phyloP scores from a whole-genome alignment of 1,139 yeast genomes.

The Pneumocystis murina region DNA sequence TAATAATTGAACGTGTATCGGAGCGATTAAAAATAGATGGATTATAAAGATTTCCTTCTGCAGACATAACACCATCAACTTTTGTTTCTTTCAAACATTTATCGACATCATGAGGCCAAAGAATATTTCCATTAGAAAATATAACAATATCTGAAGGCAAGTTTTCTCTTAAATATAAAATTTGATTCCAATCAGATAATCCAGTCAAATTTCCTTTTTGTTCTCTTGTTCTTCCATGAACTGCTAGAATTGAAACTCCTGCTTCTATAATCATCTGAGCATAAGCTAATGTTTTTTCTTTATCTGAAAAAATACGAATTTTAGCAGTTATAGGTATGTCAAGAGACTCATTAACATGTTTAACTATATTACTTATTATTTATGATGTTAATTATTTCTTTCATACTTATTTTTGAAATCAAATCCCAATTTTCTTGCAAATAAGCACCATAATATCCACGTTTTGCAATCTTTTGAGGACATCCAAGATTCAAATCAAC shows the following conservation, averaged over 20 bases:
- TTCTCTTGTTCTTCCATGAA: conserved; percentile 91
- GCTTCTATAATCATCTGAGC: conserved; percentile 86
- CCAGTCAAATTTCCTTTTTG: conserved; percentile 97
- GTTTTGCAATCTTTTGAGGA: conserved; percentile 92
- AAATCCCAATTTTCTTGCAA: conserved; percentile 95
- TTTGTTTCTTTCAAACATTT: conserved; percentile 48
- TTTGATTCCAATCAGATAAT: conserved; percentile 78
- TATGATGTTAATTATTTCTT: conserved; percentile 49
- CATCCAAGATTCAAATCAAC: conserved; percentile 92
- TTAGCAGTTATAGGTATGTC: conserved; percentile 84
- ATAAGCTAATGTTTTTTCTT: conserved; percentile 68
- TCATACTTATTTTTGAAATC: conserved; percentile 54
- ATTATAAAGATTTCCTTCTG: conserved; percentile 85
- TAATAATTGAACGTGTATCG: conserved; percentile 74
- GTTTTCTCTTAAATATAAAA: conserved; percentile 61
- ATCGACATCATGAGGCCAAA: conserved; percentile 65
- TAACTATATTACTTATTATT: neutral
- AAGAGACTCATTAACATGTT: neutral
- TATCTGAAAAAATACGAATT: conserved; percentile 75
- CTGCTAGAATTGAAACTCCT: conserved; percentile 89
- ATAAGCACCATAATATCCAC: conserved; percentile 91
- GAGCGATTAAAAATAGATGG: conserved; percentile 68
- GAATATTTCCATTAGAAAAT: conserved; percentile 82
- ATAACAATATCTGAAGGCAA: conserved; percentile 73
- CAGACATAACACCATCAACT: conserved; percentile 94